A percentile compares a stretch with the other conserved stretches of the same genome.
These are phyloP conservation scores for Suhomyces panamericanus DNA, from an alignment of 1,139 yeast genomes.

Conservation along the genomic window DNA sequence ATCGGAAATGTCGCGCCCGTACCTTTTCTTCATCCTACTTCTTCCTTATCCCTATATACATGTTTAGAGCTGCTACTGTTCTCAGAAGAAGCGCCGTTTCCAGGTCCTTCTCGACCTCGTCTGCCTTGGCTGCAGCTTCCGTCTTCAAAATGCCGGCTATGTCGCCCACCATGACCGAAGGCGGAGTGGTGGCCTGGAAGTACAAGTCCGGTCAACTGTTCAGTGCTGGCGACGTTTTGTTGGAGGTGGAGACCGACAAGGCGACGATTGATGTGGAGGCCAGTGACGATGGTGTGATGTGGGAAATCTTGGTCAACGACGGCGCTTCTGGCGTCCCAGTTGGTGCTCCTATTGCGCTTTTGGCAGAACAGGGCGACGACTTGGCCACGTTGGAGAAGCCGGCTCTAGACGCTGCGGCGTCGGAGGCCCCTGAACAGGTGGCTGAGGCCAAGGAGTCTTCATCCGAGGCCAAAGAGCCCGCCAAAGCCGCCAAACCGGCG, in stretches of 20 bases:
- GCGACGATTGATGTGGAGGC: conserved; percentile 94
- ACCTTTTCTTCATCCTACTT: conserved; percentile 5
- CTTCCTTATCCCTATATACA: conserved; percentile 10
- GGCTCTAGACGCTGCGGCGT: conserved; percentile 27
- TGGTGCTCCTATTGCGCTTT: conserved; percentile 83
- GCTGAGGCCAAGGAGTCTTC: conserved; percentile 7
- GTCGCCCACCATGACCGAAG: conserved; percentile 99
- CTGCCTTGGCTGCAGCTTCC: conserved; percentile 44
- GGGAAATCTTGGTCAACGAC: conserved; percentile 67
- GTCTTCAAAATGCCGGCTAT: conserved; percentile 93
- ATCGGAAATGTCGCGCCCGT: conserved; percentile 27
- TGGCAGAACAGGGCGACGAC: conserved; percentile 90
- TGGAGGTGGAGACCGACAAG: conserved; percentile 92
- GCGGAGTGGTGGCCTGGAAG: conserved; percentile 96
- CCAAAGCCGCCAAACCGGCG: conserved; percentile 14
- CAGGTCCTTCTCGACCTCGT: conserved; percentile 21
- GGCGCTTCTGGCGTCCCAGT: conserved; percentile 82
- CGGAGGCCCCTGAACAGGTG: conserved; percentile 12
- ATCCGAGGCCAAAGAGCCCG: conserved; percentile 4
- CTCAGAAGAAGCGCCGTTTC: conserved; percentile 12
- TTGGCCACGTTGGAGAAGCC: conserved; percentile 65
- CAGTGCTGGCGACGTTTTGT: conserved; percentile 78
- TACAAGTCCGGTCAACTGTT: conserved; percentile 77
- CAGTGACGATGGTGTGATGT: conserved; percentile 85
- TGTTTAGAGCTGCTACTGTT: conserved; percentile 22